phyloP scores from a whole-genome alignment of 257 asterid species.

The Solanum dulcamara region DNA sequence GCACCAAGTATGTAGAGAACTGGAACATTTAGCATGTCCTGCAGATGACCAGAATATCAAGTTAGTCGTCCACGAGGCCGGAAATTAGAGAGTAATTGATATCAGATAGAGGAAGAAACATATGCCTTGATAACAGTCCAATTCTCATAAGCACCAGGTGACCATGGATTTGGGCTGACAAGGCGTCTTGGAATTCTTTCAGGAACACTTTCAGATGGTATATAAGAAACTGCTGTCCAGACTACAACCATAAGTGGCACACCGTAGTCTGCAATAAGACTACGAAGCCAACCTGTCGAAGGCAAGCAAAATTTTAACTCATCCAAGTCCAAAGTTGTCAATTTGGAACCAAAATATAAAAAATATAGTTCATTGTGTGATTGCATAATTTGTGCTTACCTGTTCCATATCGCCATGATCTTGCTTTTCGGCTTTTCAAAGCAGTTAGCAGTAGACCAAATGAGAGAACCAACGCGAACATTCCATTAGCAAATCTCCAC shows the following conservation, averaged over 20 bases:
- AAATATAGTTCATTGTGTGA: not conserved
- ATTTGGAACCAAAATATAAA: not conserved
- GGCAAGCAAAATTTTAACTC: not conserved
- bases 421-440: conserved; percentile 70
- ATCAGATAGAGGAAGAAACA: not conserved
- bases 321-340: not conserved
- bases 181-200: conserved; percentile 86
- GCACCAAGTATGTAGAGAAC: conserved; percentile 64
- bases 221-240: conserved; percentile 79
- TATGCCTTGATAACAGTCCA: conserved; percentile 84
- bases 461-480: conserved; percentile 75
- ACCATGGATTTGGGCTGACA: conserved; percentile 93
- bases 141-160: conserved; percentile 76
- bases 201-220: conserved; percentile 69
- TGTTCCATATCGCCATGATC: conserved; percentile 84
- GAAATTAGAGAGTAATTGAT: not conserved
- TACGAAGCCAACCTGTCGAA: conserved; percentile 63
- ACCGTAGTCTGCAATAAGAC: conserved; percentile 87
- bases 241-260: conserved; percentile 89
- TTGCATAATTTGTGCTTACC: conserved; percentile 26
- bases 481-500: conserved; percentile 86
- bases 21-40: conserved; percentile 81
- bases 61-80: not conserved
- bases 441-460: conserved; percentile 72
- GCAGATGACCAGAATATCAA: conserved; percentile 2